Evolutionary conservation across 2,329 filamentous ascomycete genomes (phyloP).

Genomic region (Penicillium sp.): DNA sequence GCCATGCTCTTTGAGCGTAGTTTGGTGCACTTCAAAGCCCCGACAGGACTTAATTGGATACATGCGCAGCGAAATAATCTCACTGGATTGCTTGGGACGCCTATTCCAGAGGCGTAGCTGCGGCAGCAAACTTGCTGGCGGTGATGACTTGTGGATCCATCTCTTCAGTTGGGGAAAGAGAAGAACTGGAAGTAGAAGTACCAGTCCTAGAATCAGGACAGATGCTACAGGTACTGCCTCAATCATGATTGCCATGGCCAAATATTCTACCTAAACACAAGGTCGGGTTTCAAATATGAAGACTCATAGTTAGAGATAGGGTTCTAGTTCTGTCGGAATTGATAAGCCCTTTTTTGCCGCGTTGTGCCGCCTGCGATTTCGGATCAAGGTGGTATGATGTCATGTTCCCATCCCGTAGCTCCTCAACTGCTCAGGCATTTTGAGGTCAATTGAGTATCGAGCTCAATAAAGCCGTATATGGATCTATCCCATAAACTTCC

Average conservation of each 20-base stretch:
- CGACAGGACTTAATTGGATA: constrained; percentile 70
- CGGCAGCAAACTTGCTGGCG: constrained; percentile 2
- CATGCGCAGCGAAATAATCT: constrained; percentile 50
- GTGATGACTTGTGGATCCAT: constrained; percentile 10
- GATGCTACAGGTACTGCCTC: constrained; percentile 4
- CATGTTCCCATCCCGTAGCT: background rate
- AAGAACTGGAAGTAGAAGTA: constrained; percentile 15
- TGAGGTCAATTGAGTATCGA: no score
- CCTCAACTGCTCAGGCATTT: no score
- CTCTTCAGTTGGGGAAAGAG: constrained; percentile 14
- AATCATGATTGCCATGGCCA: constrained; percentile 1
- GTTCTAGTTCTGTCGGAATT: background rate
- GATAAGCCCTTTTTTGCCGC: constrained; percentile 8
- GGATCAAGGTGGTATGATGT: background rate
- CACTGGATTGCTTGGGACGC: constrained; percentile 23
- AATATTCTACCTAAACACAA: background rate
- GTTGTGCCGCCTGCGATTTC: background rate
- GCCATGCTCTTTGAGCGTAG: constrained; percentile 56
- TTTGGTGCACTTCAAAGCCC: constrained; percentile 56
- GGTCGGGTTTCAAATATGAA: background rate
- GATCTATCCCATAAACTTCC: no score
- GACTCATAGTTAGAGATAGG: background rate
- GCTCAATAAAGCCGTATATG: no score
- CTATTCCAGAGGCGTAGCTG: constrained; percentile 15
- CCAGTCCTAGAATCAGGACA: constrained; percentile 9